These are phyloP conservation scores for Dinochytrium kinnereticum DNA, from an alignment of 371 early-diverging fungal species.

Conservation along the genomic window DNA sequence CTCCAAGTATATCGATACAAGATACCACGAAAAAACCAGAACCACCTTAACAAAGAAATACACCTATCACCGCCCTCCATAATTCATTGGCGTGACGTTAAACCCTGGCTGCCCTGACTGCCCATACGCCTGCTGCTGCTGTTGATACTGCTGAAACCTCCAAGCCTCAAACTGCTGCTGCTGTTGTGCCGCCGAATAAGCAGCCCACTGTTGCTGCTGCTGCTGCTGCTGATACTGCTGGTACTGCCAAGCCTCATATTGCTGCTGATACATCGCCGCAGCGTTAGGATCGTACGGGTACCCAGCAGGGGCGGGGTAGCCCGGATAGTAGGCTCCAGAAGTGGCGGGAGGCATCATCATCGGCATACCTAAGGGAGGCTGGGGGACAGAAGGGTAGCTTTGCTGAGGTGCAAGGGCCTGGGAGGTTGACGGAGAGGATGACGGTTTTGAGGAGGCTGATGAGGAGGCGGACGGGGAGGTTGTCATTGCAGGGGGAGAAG, in stretches of 20 bases:
- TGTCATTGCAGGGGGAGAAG: not conserved
- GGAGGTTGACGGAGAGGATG: not conserved
- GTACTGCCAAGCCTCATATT: not conserved
- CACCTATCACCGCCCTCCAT: not conserved
- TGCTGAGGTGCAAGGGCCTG: not conserved
- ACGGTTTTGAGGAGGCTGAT: not conserved
- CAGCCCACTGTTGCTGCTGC: constrained; percentile 6
- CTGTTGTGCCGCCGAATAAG: not conserved
- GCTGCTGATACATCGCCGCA: constrained; percentile 1
- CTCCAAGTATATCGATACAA: not conserved
- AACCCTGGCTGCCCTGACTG: not conserved
- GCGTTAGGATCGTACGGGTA: not conserved
- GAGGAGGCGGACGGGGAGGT: not conserved
- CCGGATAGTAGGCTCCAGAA: not conserved
- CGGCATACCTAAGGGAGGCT: not conserved
- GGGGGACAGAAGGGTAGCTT: not conserved
- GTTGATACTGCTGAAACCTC: not conserved
- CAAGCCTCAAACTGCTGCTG: not conserved
- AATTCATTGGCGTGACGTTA: constrained; percentile 1
- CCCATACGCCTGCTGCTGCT: not conserved
- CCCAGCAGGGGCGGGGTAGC: not conserved
- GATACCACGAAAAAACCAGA: not conserved
- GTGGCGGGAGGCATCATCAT: not conserved
- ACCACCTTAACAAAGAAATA: not conserved
- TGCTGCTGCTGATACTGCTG: constrained; percentile 5